Evolutionary conservation across 2,329 filamentous ascomycete species (phyloP).

Genomic region (Didymella glomerata): DNA sequence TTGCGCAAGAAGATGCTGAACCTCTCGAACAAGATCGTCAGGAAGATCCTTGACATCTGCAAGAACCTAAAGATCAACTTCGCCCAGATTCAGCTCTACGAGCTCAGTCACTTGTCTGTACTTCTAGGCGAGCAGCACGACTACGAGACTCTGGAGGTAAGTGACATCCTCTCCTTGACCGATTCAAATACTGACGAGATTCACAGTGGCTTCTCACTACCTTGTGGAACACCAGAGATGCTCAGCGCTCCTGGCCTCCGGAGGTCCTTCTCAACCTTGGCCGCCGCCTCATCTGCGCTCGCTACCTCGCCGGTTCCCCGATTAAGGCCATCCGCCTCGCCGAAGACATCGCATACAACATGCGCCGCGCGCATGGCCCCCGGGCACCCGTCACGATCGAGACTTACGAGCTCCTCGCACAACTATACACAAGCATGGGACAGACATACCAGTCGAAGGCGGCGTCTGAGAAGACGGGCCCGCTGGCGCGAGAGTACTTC

Average conservation of each 20-base stretch:
- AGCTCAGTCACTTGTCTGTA: slow-evolving; percentile 55
- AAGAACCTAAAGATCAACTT: slow-evolving; percentile 55
- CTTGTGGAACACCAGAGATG: slow-evolving; percentile 49
- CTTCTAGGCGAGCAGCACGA: slow-evolving; percentile 57
- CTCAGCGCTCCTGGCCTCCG: slow-evolving; percentile 46
- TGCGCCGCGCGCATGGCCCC: slow-evolving; percentile 62
- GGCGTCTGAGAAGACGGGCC: slow-evolving; percentile 45
- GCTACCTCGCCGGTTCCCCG: slow-evolving; percentile 59
- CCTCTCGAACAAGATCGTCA: slow-evolving; percentile 53
- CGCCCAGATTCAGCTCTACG: slow-evolving; percentile 51
- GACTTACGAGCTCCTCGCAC: slow-evolving; percentile 60
- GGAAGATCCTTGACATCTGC: slow-evolving; percentile 53
- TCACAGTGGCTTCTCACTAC: slow-evolving; percentile 45
- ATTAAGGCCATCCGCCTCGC: slow-evolving; percentile 54
- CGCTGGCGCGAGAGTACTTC: slow-evolving; percentile 51
- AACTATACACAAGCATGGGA: slow-evolving; percentile 57
- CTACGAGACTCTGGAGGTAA: slow-evolving; percentile 53
- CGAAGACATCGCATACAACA: slow-evolving; percentile 65
- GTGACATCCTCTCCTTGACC: not conserved
- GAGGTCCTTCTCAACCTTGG: slow-evolving; percentile 60
- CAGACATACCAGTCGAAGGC: slow-evolving; percentile 51
- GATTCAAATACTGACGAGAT: slow-evolving; percentile 13
- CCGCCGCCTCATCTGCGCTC: slow-evolving; percentile 62
- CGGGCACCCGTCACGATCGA: slow-evolving; percentile 59
- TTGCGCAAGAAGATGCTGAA: slow-evolving; percentile 53